A percentile compares a stretch with the other conserved stretches of the same genome.
Evolutionary conservation across 305 asterid genomes (phyloP).

Genomic region (Fraxinus baroniana): DNA sequence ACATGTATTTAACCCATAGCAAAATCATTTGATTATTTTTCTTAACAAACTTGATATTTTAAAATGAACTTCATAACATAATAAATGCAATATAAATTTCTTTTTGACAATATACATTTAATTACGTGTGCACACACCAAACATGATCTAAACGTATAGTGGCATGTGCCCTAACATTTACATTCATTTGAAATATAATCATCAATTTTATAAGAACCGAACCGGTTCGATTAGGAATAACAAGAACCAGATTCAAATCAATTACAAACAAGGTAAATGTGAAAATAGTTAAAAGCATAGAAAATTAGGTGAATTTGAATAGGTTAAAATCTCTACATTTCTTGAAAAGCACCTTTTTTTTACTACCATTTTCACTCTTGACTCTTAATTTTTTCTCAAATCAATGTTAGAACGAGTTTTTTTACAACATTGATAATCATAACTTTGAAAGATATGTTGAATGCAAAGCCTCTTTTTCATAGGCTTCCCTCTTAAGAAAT

Average conservation of each 20-base stretch:
- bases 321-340: neutral
- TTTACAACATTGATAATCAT: conserved; percentile 16
- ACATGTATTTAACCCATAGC: no score
- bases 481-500: conserved; percentile 30
- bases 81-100: no score
- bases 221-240: no score
- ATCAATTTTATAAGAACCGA: no score
- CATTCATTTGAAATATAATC: no score
- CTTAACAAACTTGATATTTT: no score
- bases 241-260: no score
- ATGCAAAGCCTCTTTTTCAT: conserved; percentile 26
- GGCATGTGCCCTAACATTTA: neutral
- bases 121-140: no score
- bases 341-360: neutral
- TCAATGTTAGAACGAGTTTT: neutral
- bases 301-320: neutral
- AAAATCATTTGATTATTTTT: no score
- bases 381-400: neutral
- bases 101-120: no score
- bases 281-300: neutral
- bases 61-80: no score
- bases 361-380: neutral
- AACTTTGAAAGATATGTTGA: conserved; percentile 8
- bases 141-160: neutral
- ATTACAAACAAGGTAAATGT: neutral